Percentiles rank a stretch among this genome's conserved stretches.
These are phyloP conservation scores for Butyriboletus appendiculatus DNA, from an alignment of 1,284 basidiomycete genomes.

Conservation along the genomic window DNA sequence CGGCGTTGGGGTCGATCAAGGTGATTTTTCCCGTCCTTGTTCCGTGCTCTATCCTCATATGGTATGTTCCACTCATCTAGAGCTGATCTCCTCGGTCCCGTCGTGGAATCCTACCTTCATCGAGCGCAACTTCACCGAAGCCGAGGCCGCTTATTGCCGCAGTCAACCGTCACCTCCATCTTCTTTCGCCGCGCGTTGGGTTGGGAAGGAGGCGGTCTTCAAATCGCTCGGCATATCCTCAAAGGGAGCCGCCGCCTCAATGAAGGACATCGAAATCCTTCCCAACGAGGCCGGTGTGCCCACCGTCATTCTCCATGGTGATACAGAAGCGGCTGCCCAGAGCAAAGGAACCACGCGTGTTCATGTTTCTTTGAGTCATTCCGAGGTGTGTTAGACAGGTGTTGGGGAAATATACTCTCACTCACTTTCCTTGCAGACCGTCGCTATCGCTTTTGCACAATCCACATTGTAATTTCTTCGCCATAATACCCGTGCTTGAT, in stretches of 20 bases:
- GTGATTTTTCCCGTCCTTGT: conserved; percentile 36
- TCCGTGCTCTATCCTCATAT: conserved; percentile 16
- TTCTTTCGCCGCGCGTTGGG: conserved; percentile 97
- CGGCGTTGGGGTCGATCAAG: conserved; percentile 88
- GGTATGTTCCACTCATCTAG: conserved; percentile 42
- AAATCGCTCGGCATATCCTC: conserved; percentile 93
- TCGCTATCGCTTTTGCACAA: conserved; percentile 83
- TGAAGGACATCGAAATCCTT: conserved; percentile 98
- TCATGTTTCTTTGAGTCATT: conserved; percentile 89
- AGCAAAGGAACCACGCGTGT: conserved; percentile 76
- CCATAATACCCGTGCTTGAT: background rate
- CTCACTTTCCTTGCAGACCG: conserved; percentile 48
- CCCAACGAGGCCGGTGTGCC: conserved; percentile 72
- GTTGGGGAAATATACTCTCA: conserved; percentile 1
- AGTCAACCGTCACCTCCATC: conserved; percentile 86
- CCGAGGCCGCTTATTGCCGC: conserved; percentile 86
- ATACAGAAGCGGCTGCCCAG: conserved; percentile 75
- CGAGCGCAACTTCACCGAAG: conserved; percentile 89
- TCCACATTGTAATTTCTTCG: conserved; percentile 40
- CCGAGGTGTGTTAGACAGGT: conserved; percentile 59
- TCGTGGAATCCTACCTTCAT: conserved; percentile 90
- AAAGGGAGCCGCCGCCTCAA: conserved; percentile 88
- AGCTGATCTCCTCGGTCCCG: conserved; percentile 92
- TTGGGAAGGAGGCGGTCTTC: conserved; percentile 97
- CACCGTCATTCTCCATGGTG: conserved; percentile 78